These are phyloP conservation scores for Isatis lusitanica DNA, from an alignment of 441 rosid species.

Conservation along the genomic window DNA sequence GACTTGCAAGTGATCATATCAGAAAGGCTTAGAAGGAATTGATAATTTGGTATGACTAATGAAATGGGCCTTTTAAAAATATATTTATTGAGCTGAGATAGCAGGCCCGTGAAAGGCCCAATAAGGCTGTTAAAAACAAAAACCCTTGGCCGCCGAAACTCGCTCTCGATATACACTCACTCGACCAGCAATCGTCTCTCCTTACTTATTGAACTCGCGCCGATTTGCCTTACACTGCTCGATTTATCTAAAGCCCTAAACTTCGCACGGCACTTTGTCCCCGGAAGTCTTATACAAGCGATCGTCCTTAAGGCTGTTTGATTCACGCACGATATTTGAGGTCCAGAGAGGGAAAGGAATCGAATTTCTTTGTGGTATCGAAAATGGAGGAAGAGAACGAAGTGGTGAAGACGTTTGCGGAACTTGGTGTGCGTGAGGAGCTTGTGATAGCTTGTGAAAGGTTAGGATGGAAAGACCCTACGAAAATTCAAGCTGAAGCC, in stretches of 20 bases:
- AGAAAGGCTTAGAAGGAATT: background rate
- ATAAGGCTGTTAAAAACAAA: background rate
- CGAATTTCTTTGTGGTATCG: conserved; percentile 1
- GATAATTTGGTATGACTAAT: background rate
- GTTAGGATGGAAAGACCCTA: conserved; percentile 72
- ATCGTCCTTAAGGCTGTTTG: background rate
- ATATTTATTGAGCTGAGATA: background rate
- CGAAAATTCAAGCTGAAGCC: conserved; percentile 83
- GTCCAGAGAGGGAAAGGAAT: background rate
- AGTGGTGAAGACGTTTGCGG: conserved; percentile 62
- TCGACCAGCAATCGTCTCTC: background rate
- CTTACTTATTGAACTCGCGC: background rate
- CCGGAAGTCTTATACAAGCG: background rate
- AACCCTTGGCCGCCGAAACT: conserved; percentile 9
- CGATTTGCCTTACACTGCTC: background rate
- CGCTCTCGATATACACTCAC: background rate
- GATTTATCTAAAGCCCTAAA: background rate
- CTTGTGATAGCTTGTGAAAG: conserved; percentile 73
- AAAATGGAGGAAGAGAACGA: conserved; percentile 57
- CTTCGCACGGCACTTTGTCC: background rate
- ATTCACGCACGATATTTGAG: background rate
- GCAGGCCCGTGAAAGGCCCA: background rate
- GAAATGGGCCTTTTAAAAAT: background rate
- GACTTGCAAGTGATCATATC: background rate
- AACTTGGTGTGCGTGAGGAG: conserved; percentile 71